phyloP scores from a whole-genome alignment of 129 eudicot genomes.

The Tagetes patula region DNA sequence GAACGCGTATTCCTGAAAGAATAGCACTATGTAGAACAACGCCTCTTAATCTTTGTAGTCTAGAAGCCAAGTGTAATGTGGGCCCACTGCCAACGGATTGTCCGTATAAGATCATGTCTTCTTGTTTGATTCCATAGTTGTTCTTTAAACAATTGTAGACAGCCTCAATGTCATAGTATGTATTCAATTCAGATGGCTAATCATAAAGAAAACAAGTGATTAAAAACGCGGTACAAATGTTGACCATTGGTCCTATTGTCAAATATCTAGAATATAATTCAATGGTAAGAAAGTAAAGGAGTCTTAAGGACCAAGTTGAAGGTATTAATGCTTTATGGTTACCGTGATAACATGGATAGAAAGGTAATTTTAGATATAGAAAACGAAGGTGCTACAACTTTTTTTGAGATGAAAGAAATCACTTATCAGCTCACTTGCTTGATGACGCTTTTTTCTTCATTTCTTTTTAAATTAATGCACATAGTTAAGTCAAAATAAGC shows the following conservation, averaged over 20 bases:
- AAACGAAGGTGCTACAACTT: constrained; percentile 1
- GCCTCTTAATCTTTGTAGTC: constrained; percentile 61
- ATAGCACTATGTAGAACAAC: constrained; percentile 94
- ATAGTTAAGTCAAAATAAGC: background rate
- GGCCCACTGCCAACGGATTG: constrained; percentile 99
- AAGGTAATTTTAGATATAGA: constrained; percentile 4
- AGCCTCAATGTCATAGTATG: constrained; percentile 93
- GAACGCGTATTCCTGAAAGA: constrained; percentile 88
- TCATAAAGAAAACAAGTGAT: constrained; percentile 26
- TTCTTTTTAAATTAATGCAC: background rate
- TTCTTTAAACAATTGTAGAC: constrained; percentile 82
- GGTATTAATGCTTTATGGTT: background rate
- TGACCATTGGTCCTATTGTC: constrained; percentile 6
- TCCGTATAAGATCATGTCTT: constrained; percentile 85
- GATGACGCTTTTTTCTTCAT: too few relatives aligned
- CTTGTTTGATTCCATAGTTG: constrained; percentile 76
- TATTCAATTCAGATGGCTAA: constrained; percentile 94
- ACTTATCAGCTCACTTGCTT: background rate
- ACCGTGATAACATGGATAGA: background rate
- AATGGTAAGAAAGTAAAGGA: constrained; percentile 13
- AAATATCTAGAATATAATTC: constrained; percentile 8
- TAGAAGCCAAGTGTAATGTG: constrained; percentile 85
- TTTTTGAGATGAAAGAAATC: constrained; percentile 11
- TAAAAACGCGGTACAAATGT: constrained; percentile 2
- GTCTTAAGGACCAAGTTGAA: background rate